Evolutionary conservation across 345 rosid genomes (phyloP), one percentile per base, ranked within the genome.

Genomic region (Brassica juncea): DNA sequence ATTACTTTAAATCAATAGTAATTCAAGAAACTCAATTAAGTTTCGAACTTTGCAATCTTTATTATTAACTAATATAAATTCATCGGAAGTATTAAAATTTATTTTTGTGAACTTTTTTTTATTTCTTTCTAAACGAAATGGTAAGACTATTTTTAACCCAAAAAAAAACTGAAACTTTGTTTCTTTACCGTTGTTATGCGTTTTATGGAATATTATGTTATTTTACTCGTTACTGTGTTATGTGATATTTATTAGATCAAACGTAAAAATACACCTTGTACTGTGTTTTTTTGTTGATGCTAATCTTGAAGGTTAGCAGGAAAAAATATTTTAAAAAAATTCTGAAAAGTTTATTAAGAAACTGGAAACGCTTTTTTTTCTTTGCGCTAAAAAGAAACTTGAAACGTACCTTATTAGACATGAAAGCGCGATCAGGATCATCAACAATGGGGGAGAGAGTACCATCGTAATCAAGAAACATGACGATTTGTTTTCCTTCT

Each of bases 381-480:
- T 19, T 19, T 19, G 21, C 21, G 21, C 21, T 19, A 19, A 19
- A 19, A 31, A 30, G 8, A 21, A 32, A 35, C 31, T 32, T 6
- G 52, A 37, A 32, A 72, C 47, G 1, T 74, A 94, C 98, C 90
- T 89, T 89, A 21, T 57, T 82, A 32, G 97, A 84, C 93, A 94
- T 92, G 89, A 86, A 87, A 69, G 98, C 97, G 74, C 78, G 83
- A 73, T 94, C 98, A 23, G 98, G 98, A 77, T 94, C 93, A 75
- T 84, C 92, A 27, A 94, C 98, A 59, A 94, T 94, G 35, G 97
- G 97, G 3, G 97, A 89, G 15, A 94, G 92, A 5, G 98, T 94
- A 9, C 98, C 98, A 65, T 92, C 97, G 42, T 94, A 94, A 84
- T 94, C 97, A 31, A 94, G 84, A 55, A 94, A 92, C 97, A 94